phyloP scores from a whole-genome alignment of 768 basidiomycete genomes.

The Lenzites betulinus region DNA sequence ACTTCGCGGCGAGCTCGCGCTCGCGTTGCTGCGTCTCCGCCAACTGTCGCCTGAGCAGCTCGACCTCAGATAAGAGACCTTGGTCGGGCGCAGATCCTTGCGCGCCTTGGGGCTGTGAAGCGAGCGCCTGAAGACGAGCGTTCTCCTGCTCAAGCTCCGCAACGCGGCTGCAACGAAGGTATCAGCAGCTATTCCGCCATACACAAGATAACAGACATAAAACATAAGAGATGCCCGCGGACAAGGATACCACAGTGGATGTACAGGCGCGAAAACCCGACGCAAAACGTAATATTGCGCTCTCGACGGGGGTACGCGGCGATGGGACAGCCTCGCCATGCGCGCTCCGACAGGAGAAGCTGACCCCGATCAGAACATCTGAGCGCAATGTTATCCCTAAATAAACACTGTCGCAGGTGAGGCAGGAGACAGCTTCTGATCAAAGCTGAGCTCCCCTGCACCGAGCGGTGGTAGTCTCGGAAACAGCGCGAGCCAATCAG shows the following conservation, averaged over 20 bases:
- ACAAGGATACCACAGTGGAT: too few species aligned
- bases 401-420: background rate
- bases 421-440: conserved; percentile 4
- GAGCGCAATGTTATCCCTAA: background rate
- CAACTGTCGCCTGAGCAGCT: conserved; percentile 65
- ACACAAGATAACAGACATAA: too few species aligned
- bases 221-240: too few species aligned
- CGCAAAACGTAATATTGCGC: background rate
- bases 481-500: conserved; percentile 15
- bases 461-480: background rate
- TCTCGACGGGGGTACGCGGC: background rate
- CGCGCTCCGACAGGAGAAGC: conserved; percentile 3
- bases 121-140: conserved; percentile 63
- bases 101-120: conserved; percentile 41
- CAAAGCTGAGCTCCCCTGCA: background rate
- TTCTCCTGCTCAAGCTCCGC: conserved; percentile 85
- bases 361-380: background rate
- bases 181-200: background rate
- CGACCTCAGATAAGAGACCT: conserved; percentile 58
- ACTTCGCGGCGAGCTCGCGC: conserved; percentile 62
- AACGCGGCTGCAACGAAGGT: conserved; percentile 59
- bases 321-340: conserved; percentile 6
- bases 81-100: conserved; percentile 29
- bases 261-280: background rate
- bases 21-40: conserved; percentile 68